Evolutionary conservation across 495 filamentous ascomycete species (phyloP).

Genomic region (Staphylotrichum tortipilum): DNA sequence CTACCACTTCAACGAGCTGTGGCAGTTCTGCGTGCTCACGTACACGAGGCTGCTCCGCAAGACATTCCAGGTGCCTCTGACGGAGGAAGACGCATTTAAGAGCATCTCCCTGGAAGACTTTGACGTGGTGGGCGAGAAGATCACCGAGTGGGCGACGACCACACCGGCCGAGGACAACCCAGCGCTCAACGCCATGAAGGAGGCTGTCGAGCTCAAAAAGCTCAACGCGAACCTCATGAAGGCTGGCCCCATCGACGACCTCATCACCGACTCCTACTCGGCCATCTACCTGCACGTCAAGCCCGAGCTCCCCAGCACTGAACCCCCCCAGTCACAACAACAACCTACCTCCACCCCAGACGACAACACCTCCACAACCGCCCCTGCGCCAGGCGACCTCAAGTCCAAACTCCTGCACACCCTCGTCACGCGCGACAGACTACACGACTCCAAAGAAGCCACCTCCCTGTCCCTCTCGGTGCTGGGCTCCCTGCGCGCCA

Average conservation of each 20-base stretch:
- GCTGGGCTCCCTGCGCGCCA: conserved; percentile 20
- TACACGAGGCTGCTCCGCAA: conserved; percentile 73
- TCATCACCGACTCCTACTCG: conserved; percentile 80
- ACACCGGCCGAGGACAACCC: conserved; percentile 30
- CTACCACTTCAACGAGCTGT: conserved; percentile 74
- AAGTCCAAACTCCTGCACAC: conserved; percentile 47
- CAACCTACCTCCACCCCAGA: neutral
- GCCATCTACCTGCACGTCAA: conserved; percentile 56
- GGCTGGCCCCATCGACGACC: conserved; percentile 73
- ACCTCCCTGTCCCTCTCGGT: neutral
- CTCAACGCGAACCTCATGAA: conserved; percentile 81
- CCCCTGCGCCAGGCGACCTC: conserved; percentile 3
- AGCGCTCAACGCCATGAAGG: conserved; percentile 65
- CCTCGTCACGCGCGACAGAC: conserved; percentile 30
- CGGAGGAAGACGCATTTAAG: conserved; percentile 73
- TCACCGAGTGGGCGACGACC: conserved; percentile 43
- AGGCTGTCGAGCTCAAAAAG: conserved; percentile 83
- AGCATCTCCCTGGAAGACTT: conserved; percentile 75
- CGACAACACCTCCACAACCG: neutral
- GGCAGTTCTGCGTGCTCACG: conserved; percentile 66
- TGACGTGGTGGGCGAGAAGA: conserved; percentile 43
- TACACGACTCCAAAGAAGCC: neutral
- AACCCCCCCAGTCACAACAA: neutral
- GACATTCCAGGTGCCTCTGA: conserved; percentile 53
- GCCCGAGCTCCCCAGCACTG: conserved; percentile 26